These are phyloP conservation scores for Claviceps sp. DNA, from an alignment of 2,329 filamentous ascomycete genomes.

Conservation along the genomic window DNA sequence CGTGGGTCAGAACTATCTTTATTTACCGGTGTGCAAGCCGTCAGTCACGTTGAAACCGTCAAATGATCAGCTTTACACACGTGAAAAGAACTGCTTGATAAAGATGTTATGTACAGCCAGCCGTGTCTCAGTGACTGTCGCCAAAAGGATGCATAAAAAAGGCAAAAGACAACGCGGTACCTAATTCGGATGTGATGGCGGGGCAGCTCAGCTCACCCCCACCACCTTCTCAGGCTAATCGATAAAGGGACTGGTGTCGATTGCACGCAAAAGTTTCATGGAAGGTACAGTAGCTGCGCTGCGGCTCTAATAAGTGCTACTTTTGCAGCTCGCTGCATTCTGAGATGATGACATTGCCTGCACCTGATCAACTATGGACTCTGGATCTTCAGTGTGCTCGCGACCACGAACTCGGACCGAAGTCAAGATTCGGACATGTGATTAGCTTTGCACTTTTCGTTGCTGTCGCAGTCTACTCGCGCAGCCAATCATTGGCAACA, in stretches of 20 bases:
- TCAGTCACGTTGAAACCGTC: too few species aligned
- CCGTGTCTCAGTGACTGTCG: constrained; percentile 2
- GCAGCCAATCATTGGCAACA: not conserved
- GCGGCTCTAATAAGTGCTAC: not conserved
- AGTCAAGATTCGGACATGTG: not conserved
- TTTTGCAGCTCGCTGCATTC: too few species aligned
- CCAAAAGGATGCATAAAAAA: not conserved
- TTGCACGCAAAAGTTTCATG: not conserved
- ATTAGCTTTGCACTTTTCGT: not conserved
- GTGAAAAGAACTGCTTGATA: too few species aligned
- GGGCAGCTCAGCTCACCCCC: constrained; percentile 7
- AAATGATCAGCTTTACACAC: too few species aligned
- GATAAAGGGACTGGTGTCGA: not conserved
- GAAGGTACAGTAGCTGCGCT: not conserved
- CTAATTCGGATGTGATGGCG: constrained; percentile 11
- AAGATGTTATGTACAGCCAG: not conserved
- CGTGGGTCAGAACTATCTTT: too few species aligned
- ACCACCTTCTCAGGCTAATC: not conserved
- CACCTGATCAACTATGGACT: not conserved
- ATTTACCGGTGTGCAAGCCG: too few species aligned
- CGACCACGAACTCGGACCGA: not conserved
- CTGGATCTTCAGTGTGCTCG: not conserved
- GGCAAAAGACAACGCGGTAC: not conserved
- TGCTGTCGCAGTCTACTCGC: not conserved
- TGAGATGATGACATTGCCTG: not conserved